Evolutionary conservation across 345 rosid species (phyloP).

Genomic region (Laguncularia racemosa): DNA sequence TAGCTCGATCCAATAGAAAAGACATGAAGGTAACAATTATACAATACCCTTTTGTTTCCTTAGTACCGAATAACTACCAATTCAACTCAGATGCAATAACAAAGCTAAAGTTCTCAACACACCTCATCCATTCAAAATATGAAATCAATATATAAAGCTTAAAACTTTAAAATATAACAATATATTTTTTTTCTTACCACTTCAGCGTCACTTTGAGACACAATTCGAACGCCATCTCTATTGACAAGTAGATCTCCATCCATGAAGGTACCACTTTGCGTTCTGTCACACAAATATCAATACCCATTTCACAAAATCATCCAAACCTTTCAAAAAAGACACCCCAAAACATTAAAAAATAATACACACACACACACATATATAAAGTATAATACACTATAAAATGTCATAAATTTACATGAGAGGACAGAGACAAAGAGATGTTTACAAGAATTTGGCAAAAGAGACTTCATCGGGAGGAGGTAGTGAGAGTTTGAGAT

Average conservation of each 20-base stretch:
- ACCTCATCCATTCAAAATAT: neutral
- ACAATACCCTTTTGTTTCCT: no score
- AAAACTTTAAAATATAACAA: neutral
- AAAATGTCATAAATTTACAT: no score
- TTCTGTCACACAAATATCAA: slow-evolving; percentile 24
- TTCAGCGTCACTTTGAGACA: slow-evolving; percentile 44
- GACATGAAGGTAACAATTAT: no score
- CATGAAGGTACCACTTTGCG: slow-evolving; percentile 82
- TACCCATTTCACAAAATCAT: neutral
- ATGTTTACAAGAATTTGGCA: slow-evolving; percentile 58
- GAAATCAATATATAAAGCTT: neutral
- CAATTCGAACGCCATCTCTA: slow-evolving; percentile 79
- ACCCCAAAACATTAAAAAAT: neutral
- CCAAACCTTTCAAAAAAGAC: neutral
- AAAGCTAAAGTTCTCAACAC: no score
- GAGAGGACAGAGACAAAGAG: neutral
- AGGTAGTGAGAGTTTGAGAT: slow-evolving; percentile 52
- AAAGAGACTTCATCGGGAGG: slow-evolving; percentile 41
- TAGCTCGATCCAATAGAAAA: no score
- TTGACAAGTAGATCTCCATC: slow-evolving; percentile 96
- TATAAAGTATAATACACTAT: neutral
- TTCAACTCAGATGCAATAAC: no score
- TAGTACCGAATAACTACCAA: no score
- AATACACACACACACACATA: slow-evolving; percentile 2
- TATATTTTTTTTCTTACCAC: slow-evolving; percentile 32